Base-by-base conservation (phyloP, 2,329 filamentous ascomycete species). In the Colletotrichum destructivum region DNA sequence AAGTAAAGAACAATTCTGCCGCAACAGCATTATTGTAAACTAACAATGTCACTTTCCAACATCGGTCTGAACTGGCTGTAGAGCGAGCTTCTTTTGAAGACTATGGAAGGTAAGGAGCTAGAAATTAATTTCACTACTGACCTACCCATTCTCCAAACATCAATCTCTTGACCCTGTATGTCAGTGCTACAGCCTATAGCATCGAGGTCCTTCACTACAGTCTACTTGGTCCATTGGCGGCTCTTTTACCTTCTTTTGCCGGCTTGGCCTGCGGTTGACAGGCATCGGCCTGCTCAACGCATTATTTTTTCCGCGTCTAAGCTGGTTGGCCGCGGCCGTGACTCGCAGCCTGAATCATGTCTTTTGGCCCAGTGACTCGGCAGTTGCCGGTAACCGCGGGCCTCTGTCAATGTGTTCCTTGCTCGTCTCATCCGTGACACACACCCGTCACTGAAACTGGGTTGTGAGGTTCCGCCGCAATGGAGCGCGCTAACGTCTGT, bases 161-260 rank as follows among this genome's bases (percentile, higher is more conserved):
- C 31, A 35, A 35, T 0, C 31, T 9, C 31, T 35, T 35, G 8
- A 9, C 31, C 5, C 31, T 35, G 31, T 35, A 35, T 9, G 1
- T 9, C 7, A 9, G 31, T 35, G 8, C 31, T 35, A 9, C 31
- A 35, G 8, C 31, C 2, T 35, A 6, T 9, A 9, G 2, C 2
- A 9, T 35, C 1, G 8, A 2, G 2, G 31, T 8, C 4, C 16
- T n/a, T 15, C 3, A 15, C 2, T n/a, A 15, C 18, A 8, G 5
- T 18, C 11, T 1, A 9, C 23, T 15, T 54, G 15, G 15, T 13
- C n/a, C 38, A 18, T 42, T 4, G n/a, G 15, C 21, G 18, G 40
- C 7, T 26, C 21, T 13, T 26, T 2, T 13, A 15, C 31, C 31
- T 31, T n/a, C 1, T 2, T 23, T 8, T 44, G 13, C 56, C 56